Evolutionary conservation across 305 asterid genomes (phyloP), one percentile per base, ranked within the genome.

Genomic region (Plantago lanceolata): DNA sequence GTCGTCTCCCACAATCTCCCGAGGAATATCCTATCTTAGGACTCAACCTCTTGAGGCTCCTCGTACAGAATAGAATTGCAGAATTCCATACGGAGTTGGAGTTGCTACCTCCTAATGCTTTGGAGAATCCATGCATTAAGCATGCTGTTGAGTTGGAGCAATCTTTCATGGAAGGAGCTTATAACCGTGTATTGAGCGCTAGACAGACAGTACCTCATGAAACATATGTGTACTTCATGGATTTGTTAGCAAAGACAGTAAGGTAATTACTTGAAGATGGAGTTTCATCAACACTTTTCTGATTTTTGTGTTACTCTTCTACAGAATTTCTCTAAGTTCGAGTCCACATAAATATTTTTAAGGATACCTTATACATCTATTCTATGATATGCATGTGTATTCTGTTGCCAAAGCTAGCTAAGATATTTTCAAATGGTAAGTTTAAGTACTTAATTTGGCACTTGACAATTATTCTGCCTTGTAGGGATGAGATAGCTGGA

Each of bases 121-220:
- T 93, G 81, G 95, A 85, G 72, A 84, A 93, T 70, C 86, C 90
- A 64, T 90, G 99, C 71, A 90, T 93, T 74, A 90, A 80, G 78
- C 99, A 93, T 80, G 99, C 96, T 69, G 86, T 93, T 52, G 99
- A 87, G 68, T 75, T 90, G 77, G 99, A 93, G 82, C 99, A 93
- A 68, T 93, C 99, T 60, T 89, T 93, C 84, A 93, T 93, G 99
- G 99, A 93, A 81, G 99, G 99, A 73, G 99, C 99, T 69, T 93
- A 93, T 74, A 88, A 93, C 76, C 91, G 96, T 40, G 99, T 90
- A 57, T 69, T 89, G 76, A 85, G 76, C 70, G 97, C 99, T 56
- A 85, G 99, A 61, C 96, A 89, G 81, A 81, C 92, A 0, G 97
- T 87, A 26, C 99, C 99, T 50, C 90, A 89, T 67, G 95, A 86